Evolutionary conservation across 1,139 yeast species (phyloP).

Genomic region (Ogataea hybrid): DNA sequence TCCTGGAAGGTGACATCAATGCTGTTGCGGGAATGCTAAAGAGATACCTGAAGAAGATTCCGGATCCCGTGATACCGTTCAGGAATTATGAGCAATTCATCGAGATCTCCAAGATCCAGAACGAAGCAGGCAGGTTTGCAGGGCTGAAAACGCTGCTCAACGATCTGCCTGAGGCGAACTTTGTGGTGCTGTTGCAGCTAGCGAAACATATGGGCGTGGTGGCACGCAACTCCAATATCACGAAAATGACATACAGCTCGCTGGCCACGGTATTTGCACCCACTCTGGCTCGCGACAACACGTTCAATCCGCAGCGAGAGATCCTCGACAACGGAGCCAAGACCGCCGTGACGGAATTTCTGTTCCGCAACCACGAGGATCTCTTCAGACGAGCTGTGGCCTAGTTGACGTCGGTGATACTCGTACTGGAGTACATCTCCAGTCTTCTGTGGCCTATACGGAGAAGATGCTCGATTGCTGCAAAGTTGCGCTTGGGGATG

Average conservation of each 20-base stretch:
- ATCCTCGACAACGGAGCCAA: slow-evolving; percentile 82
- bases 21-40: slow-evolving; percentile 87
- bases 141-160: slow-evolving; percentile 30
- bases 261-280: slow-evolving; percentile 96
- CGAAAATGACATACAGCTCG: slow-evolving; percentile 80
- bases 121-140: slow-evolving; percentile 34
- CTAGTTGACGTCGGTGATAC: slow-evolving; percentile 54
- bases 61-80: slow-evolving; percentile 81
- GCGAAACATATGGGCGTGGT: slow-evolving; percentile 62
- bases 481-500: slow-evolving; percentile 75
- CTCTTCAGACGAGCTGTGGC: slow-evolving; percentile 33
- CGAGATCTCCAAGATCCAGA: slow-evolving; percentile 36
- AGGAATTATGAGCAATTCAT: slow-evolving; percentile 67
- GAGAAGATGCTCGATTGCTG: slow-evolving; percentile 81
- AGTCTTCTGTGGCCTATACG: slow-evolving; percentile 71
- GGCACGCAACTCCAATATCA: slow-evolving; percentile 44
- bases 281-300: slow-evolving; percentile 71
- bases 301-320: slow-evolving; percentile 73
- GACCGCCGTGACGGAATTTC: slow-evolving; percentile 74
- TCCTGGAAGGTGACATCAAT: slow-evolving; percentile 68
- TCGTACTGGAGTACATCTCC: slow-evolving; percentile 70
- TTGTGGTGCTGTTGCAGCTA: slow-evolving; percentile 51
- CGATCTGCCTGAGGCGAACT: slow-evolving; percentile 67
- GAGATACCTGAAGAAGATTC: slow-evolving; percentile 79
- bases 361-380: slow-evolving; percentile 54